Base-by-base conservation (phyloP, 73 alveolate species). In the Effrenium voratum region DNA sequence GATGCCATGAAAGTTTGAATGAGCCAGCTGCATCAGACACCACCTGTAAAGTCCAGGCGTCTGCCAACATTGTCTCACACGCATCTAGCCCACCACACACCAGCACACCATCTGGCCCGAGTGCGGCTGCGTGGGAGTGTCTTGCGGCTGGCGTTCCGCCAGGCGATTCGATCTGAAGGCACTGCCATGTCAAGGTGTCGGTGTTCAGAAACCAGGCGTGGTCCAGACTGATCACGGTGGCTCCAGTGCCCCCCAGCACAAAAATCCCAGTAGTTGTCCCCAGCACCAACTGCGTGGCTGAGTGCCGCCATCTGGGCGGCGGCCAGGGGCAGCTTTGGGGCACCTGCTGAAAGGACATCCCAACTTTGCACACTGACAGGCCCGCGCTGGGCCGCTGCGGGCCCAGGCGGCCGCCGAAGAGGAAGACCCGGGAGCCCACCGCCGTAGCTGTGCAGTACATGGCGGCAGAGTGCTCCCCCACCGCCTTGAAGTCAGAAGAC, bases 11-110 rank as follows among this genome's bases (percentile, higher is more conserved):
- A 45, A 87, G 83, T 12, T 36, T 43, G 95, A 60, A 60, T 15
- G 49, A 47, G 49, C 36, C 49, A 15, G 32, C 34, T 44, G 68
- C 66, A 41, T 87, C 92, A 82, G 49, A 82, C 47, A 49, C 75
- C 70, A 73, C 92, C 32, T 87, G 95, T 85, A 87, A 45, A 41
- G 83, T 87, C 95, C 95, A 87, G 5, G 95, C 95, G 45, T 87
- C 95, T 34, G 85, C 95, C 95, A 87, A 36, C 30, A 59, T 60
- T 13, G 60, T 66, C 95, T 87, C 95, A 5, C 34, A 45, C n/a
- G 95, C 83, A 68, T 87, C 95, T 32, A 87, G 83, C 47, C 95
- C 95, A 38, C 95, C 95, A 87, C 95, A 87, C 6, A 87, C 63
- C n/a, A 87, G 46, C 30, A 87, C 85, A 68, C 95, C 95, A 63